Evolutionary conservation across 129 eudicot species (phyloP), one percentile per base, ranked within the genome.

Genomic region (Dittrichia graveolens): DNA sequence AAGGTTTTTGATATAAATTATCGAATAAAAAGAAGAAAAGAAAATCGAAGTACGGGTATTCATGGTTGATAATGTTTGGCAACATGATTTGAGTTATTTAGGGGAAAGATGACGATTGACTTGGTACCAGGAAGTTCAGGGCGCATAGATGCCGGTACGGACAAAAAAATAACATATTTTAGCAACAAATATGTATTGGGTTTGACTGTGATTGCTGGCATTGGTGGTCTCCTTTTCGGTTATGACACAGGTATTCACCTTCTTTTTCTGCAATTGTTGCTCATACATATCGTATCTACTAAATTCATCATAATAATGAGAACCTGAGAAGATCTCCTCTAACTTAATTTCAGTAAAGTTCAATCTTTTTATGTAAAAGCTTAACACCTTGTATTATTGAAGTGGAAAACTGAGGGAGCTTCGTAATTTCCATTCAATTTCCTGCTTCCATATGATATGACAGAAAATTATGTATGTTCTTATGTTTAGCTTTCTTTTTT

Each of bases 191-290:
- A 85, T 76, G 94, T 92, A 13, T 50, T 92, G 83, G 96, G 89
- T 8, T 87, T 92, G 85, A 89, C 97, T 61, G 76, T 85, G n/a
- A 63, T 83, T 77, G 97, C 97, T 69, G 97, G 97, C 19, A 89
- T 92, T 77, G 97, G 97, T 56, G 97, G 97, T 62, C 81, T 92
- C 18, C 94, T 92, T 45, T 92, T 92, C 66, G 97, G 97, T 39
- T 92, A 92, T 80, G 97, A 92, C 61, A 92, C 97, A 71, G 97
- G 97, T 92, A 75, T 15, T 59, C 10, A 5, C 15, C 34, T 45
- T 13, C 10, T 14, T 56, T 19, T 67, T 5, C 56, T 43, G 35
- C 46, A 1, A 73, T 34, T 34, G 5, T 74, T 19, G 78, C 19
- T 48, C 35, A 14, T 61, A 57, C 8, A 43, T 43, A 63, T 49